Evolutionary conservation across 2,329 filamentous ascomycete genomes (phyloP).

Genomic region (Huntiella moniliformis): DNA sequence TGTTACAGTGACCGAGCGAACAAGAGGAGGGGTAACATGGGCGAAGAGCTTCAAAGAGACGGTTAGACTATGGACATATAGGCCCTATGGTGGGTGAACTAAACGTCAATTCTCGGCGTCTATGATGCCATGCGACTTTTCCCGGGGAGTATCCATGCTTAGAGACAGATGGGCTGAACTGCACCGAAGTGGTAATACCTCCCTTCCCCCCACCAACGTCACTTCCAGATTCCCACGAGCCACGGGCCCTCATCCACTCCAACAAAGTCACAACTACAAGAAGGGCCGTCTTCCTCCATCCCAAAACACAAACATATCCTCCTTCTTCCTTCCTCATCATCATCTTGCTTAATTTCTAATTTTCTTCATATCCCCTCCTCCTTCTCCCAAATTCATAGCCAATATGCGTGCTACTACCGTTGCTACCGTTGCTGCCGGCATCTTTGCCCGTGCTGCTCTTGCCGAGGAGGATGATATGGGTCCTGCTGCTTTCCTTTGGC

Average conservation of each 20-base stretch:
- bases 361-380: neutral
- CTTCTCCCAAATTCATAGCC: neutral
- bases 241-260: neutral
- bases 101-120: no score
- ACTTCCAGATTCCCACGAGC: no score
- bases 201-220: no score
- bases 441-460: constrained; percentile 9
- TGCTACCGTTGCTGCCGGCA: constrained; percentile 10
- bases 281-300: neutral
- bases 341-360: neutral
- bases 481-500: constrained; percentile 43
- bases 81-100: no score
- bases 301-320: neutral
- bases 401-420: constrained; percentile 4
- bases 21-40: no score
- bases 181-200: no score
- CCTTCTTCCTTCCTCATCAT: neutral
- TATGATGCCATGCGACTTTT: no score
- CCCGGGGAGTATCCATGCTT: no score
- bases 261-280: neutral
- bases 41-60: no score
- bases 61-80: no score
- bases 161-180: no score
- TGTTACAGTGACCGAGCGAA: no score
- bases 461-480: constrained; percentile 22